phyloP scores from a whole-genome alignment of 2,329 filamentous ascomycete species.

The Verticillium zaregamsianum region DNA sequence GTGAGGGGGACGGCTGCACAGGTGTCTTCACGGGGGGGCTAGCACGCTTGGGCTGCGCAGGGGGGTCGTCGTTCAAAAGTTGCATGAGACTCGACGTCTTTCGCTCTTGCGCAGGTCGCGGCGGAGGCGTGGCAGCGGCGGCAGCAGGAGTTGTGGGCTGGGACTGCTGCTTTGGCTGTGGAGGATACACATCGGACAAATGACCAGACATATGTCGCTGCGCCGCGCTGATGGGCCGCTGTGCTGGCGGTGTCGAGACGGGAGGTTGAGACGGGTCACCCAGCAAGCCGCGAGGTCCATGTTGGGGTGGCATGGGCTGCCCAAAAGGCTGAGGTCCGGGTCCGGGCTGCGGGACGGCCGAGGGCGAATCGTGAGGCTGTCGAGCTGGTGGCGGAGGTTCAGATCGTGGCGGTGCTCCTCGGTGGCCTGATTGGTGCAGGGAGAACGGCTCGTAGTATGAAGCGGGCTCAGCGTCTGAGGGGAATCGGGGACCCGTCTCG shows the following conservation, averaged over 20 bases:
- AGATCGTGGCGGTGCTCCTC: not conserved
- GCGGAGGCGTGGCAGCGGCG: constrained; percentile 27
- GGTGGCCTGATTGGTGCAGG: not conserved
- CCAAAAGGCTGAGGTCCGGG: constrained; percentile 23
- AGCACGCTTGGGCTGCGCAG: constrained; percentile 44
- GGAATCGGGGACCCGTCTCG: not conserved
- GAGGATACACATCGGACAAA: constrained; percentile 24
- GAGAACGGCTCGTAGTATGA: not conserved
- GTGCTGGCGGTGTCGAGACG: constrained; percentile 21
- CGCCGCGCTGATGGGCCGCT: constrained; percentile 8
- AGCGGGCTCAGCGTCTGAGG: constrained; percentile 41
- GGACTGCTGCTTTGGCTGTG: constrained; percentile 17
- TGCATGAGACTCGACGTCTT: constrained; percentile 63
- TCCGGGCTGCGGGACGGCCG: not conserved
- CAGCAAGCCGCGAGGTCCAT: constrained; percentile 35
- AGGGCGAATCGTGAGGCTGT: not conserved
- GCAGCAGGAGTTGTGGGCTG: constrained; percentile 31
- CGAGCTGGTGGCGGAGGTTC: not conserved
- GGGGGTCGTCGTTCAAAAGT: constrained; percentile 56
- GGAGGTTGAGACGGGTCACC: constrained; percentile 30
- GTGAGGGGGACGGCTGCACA: constrained; percentile 42
- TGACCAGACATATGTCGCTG: constrained; percentile 25
- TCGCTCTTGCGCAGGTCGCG: constrained; percentile 41
- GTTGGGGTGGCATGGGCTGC: constrained; percentile 32
- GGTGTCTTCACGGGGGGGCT: constrained; percentile 38